Conservation (phyloP, 1,284 basidiomycete genomes). For the Farysia itapuensis region DNA sequence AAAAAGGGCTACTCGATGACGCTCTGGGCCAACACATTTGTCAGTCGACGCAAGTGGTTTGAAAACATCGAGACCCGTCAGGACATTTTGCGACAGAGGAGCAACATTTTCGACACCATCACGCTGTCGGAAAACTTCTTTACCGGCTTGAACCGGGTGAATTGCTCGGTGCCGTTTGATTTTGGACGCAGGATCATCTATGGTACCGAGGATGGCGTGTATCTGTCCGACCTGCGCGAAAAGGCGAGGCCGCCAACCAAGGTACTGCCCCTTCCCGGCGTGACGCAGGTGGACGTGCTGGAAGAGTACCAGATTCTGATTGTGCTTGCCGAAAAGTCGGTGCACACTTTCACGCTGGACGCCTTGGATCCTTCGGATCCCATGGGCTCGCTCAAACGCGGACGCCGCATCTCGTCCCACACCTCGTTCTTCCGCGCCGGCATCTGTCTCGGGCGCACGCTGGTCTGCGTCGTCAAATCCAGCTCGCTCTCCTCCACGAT, state of each 20-base stretch:
- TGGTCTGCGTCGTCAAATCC: constrained; percentile 97
- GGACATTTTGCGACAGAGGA: constrained; percentile 77
- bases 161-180: constrained; percentile 89
- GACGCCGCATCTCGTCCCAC: constrained; percentile 91
- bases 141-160: constrained; percentile 72
- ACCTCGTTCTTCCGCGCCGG: constrained; percentile 98
- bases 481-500: constrained; percentile 93
- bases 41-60: constrained; percentile 89
- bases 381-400: constrained; percentile 83
- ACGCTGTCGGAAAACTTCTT: constrained; percentile 87
- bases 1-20: constrained; percentile 89
- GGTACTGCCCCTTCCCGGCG: constrained; percentile 84
- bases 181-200: constrained; percentile 86
- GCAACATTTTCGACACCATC: constrained; percentile 82
- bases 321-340: constrained; percentile 83
- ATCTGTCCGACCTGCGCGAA: constrained; percentile 79
- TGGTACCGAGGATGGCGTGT: constrained; percentile 95
- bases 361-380: constrained; percentile 88
- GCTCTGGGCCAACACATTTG: constrained; percentile 85
- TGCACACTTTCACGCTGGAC: constrained; percentile 94
- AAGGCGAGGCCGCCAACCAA: constrained; percentile 76
- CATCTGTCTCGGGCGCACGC: constrained; percentile 84
- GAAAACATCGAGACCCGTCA: constrained; percentile 90
- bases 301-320: constrained; percentile 95
- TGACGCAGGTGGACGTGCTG: constrained; percentile 91